Percentiles rank a stretch among this genome's conserved stretches.
Conservation (phyloP, 179 eudicot genomes). For the Heliamphora ciliata region DNA sequence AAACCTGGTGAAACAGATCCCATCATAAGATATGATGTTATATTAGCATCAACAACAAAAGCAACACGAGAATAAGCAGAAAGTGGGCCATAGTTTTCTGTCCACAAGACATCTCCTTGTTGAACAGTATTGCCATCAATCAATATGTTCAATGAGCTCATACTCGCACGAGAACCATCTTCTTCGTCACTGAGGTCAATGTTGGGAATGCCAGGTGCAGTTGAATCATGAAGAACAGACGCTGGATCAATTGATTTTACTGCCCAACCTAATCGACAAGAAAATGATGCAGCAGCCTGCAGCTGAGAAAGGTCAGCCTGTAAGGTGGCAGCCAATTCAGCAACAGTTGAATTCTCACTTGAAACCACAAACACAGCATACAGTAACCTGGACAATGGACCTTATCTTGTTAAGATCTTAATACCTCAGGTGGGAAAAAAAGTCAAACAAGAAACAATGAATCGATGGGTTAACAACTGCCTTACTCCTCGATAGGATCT, state of each 20-base stretch:
- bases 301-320: slow-evolving; percentile 96
- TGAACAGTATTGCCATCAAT: slow-evolving; percentile 44
- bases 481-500: slow-evolving; percentile 99
- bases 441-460: background rate
- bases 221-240: slow-evolving; percentile 74
- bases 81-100: slow-evolving; percentile 45
- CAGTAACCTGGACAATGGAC: slow-evolving; percentile 57
- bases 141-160: slow-evolving; percentile 43
- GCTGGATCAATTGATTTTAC: slow-evolving; percentile 82
- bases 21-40: slow-evolving; percentile 99
- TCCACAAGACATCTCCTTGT: slow-evolving; percentile 42
- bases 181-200: slow-evolving; percentile 63
- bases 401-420: slow-evolving; percentile 19
- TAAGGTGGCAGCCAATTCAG: slow-evolving; percentile 86
- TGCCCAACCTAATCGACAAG: slow-evolving; percentile 98
- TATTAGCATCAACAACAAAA: slow-evolving; percentile 94
- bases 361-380: slow-evolving; percentile 99
- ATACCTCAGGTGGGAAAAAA: slow-evolving; percentile 9
- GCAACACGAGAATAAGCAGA: slow-evolving; percentile 77
- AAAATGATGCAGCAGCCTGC: slow-evolving; percentile 97
- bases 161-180: slow-evolving; percentile 52
- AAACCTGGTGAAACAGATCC: slow-evolving; percentile 99
- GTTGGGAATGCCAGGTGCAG: slow-evolving; percentile 35
- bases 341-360: slow-evolving; percentile 93
- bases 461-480: slow-evolving; percentile 13